These are phyloP conservation scores for Neonectria hederae DNA, from an alignment of 2,329 filamentous ascomycete species.

Conservation along the genomic window DNA sequence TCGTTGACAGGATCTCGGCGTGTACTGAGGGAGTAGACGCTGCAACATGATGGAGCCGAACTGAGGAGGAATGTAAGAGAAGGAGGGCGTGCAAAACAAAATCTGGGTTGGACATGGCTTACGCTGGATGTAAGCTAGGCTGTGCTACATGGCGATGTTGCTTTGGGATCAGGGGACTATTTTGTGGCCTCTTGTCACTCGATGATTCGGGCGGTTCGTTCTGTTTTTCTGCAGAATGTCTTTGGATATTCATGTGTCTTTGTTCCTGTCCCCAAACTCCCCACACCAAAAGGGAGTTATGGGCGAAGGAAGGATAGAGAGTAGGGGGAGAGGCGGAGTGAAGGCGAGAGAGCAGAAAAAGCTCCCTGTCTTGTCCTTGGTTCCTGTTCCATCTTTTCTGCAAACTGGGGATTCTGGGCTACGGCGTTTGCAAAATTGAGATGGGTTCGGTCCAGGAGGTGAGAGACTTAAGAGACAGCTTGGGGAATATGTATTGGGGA, in stretches of 20 bases:
- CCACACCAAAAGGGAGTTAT: not conserved
- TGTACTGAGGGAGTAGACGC: not conserved
- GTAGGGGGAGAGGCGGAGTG: not conserved
- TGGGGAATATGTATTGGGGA: not conserved
- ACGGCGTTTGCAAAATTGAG: slow-evolving; percentile 26
- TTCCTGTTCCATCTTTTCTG: slow-evolving; percentile 1
- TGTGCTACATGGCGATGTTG: slow-evolving; percentile 9
- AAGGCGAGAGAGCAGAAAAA: not conserved
- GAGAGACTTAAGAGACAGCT: slow-evolving; percentile 1
- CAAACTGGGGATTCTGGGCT: slow-evolving; percentile 12
- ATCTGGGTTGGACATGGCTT: slow-evolving; percentile 23
- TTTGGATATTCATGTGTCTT: slow-evolving; percentile 18
- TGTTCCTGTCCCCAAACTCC: slow-evolving; percentile 5
- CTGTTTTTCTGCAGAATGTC: slow-evolving; percentile 8
- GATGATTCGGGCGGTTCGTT: slow-evolving; percentile 6
- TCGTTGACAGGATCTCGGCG: not conserved
- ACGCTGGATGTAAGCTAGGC: slow-evolving; percentile 24
- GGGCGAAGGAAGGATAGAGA: not conserved
- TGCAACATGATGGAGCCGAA: not conserved
- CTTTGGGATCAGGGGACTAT: slow-evolving; percentile 4
- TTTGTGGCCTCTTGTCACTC: slow-evolving; percentile 1
- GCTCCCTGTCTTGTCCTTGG: not conserved
- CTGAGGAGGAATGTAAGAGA: slow-evolving; percentile 13
- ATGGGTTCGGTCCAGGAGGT: slow-evolving; percentile 12
- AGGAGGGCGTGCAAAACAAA: slow-evolving; percentile 11